These are phyloP conservation scores for Hypoxylon sp. DNA, from an alignment of 2,329 filamentous ascomycete species.

Conservation along the genomic window DNA sequence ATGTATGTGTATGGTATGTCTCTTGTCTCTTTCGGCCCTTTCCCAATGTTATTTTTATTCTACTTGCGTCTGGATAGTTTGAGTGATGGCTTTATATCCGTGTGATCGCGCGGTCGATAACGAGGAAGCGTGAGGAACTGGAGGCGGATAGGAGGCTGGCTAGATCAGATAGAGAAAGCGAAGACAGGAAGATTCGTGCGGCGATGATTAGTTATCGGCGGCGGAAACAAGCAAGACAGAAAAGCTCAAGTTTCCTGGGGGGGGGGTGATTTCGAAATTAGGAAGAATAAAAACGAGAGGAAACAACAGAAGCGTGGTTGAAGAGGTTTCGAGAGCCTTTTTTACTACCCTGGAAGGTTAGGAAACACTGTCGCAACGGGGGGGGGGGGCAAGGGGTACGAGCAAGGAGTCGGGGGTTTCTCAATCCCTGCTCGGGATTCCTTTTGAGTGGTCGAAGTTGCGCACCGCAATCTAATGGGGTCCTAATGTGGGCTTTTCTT, in stretches of 20 bases:
- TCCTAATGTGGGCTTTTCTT: not conserved
- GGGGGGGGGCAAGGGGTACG: not conserved
- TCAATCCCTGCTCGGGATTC: not conserved
- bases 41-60: not conserved
- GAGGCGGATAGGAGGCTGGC: not conserved
- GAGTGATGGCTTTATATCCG: not conserved
- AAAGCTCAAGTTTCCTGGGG: not conserved
- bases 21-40: constrained; percentile 9
- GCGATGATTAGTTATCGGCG: not conserved
- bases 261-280: not conserved
- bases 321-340: not conserved
- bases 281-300: not conserved
- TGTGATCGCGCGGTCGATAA: not conserved
- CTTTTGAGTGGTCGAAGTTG: not conserved
- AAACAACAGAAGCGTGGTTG: not conserved
- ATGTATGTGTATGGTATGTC: constrained; percentile 39
- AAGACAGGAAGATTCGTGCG: not conserved
- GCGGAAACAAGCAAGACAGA: not conserved
- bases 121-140: not conserved
- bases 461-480: not conserved
- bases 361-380: not conserved
- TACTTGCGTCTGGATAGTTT: not conserved
- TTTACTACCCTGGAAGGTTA: constrained; percentile 1
- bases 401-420: not conserved
- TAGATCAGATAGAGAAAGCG: not conserved